Evolutionary conservation across 2,329 filamentous ascomycete genomes (phyloP).

Genomic region (Aureobasidium pullulans): DNA sequence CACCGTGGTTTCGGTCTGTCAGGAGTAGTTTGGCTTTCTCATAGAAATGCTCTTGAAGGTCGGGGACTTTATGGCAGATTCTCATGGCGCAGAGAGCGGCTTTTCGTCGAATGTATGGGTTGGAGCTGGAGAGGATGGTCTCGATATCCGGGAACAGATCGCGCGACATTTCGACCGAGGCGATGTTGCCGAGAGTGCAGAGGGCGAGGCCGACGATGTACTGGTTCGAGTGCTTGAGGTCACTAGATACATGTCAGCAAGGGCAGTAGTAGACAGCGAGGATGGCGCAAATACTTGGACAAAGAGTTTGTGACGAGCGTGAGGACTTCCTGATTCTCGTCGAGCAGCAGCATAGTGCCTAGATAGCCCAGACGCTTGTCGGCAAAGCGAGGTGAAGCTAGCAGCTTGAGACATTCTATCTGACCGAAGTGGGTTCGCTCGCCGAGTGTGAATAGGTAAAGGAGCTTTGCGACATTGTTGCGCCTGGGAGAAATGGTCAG

Average conservation of each 20-base stretch:
- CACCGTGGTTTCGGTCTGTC: constrained; percentile 91
- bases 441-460: constrained; percentile 96
- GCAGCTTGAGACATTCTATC: constrained; percentile 96
- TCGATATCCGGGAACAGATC: constrained; percentile 97
- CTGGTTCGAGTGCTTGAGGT: constrained; percentile 93
- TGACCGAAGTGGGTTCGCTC: constrained; percentile 98
- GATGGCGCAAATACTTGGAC: constrained; percentile 65
- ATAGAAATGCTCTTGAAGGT: constrained; percentile 92
- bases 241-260: constrained; percentile 47
- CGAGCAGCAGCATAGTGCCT: constrained; percentile 88
- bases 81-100: constrained; percentile 98
- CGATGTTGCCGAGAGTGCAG: constrained; percentile 94
- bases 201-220: constrained; percentile 96
- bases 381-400: constrained; percentile 93
- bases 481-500: constrained; percentile 49
- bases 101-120: constrained; percentile 97
- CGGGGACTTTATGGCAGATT: constrained; percentile 95
- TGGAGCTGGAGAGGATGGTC: constrained; percentile 79
- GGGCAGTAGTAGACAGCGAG: not conserved
- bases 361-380: constrained; percentile 95
- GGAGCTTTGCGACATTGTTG: constrained; percentile 97
- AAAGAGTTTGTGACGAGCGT: constrained; percentile 96
- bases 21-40: constrained; percentile 86
- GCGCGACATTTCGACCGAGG: constrained; percentile 95
- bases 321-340: constrained; percentile 97